These are phyloP conservation scores for Pachysandra terminalis DNA, from an alignment of 164 flowering plant species.

Conservation along the genomic window DNA sequence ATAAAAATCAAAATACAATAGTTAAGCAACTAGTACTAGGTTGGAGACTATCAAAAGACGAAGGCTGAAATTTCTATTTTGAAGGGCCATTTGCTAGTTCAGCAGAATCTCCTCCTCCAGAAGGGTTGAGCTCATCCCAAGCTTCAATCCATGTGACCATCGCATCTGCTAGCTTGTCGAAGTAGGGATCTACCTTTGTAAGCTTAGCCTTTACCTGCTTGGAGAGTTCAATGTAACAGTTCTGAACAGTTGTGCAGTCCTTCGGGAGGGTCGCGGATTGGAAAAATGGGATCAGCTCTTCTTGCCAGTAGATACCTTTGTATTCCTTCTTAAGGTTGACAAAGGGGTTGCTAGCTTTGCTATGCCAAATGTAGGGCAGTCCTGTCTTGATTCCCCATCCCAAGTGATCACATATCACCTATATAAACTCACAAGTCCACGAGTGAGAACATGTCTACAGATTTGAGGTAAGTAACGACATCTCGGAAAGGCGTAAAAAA, in stretches of 20 bases:
- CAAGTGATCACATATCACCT: slow-evolving; percentile 80
- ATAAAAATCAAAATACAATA: background rate
- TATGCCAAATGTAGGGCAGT: slow-evolving; percentile 75
- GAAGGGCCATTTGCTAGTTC: slow-evolving; percentile 29
- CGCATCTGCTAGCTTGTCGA: slow-evolving; percentile 66
- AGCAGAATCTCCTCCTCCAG: slow-evolving; percentile 18
- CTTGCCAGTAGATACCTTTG: slow-evolving; percentile 77
- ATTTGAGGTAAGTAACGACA: background rate
- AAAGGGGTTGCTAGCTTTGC: slow-evolving; percentile 79
- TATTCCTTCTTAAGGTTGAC: slow-evolving; percentile 73
- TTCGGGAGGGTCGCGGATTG: slow-evolving; percentile 51
- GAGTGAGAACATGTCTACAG: background rate
- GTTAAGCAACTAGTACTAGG: background rate
- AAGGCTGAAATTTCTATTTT: slow-evolving; percentile 4
- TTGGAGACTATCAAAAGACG: background rate
- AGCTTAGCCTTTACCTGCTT: slow-evolving; percentile 65
- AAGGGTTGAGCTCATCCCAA: slow-evolving; percentile 76
- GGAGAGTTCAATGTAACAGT: slow-evolving; percentile 67
- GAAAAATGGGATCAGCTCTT: slow-evolving; percentile 77
- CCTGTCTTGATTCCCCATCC: slow-evolving; percentile 75
- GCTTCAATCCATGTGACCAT: slow-evolving; percentile 83
- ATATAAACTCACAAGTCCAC: background rate
- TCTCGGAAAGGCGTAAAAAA: background rate
- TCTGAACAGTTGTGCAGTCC: slow-evolving; percentile 59
- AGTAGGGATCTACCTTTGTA: slow-evolving; percentile 63